Evolutionary conservation across 139 green algal genomes (phyloP).

Genomic region (Picochlorum sp.): DNA sequence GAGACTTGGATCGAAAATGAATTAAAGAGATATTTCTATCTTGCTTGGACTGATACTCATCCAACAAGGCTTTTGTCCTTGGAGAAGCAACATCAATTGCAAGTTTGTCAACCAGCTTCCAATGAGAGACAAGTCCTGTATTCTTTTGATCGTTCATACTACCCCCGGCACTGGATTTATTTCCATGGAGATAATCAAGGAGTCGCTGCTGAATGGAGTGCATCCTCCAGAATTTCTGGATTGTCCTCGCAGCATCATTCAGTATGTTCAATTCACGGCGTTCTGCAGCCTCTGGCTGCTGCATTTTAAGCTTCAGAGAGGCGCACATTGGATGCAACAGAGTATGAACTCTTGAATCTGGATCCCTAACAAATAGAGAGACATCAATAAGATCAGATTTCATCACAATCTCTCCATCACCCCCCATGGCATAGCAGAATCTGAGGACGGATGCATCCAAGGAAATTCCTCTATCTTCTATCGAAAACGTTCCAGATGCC

Average conservation of each 20-base stretch:
- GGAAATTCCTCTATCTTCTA: slow-evolving; percentile 50
- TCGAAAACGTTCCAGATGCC: slow-evolving; percentile 1
- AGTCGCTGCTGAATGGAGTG: not conserved
- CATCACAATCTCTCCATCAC: slow-evolving; percentile 50
- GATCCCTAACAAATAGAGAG: slow-evolving; percentile 58
- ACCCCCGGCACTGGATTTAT: not conserved
- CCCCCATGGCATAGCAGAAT: slow-evolving; percentile 44
- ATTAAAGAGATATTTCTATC: slow-evolving; percentile 15
- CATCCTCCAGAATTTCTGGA: slow-evolving; percentile 36
- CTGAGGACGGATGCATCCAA: slow-evolving; percentile 40
- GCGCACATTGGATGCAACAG: slow-evolving; percentile 49
- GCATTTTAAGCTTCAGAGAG: not conserved
- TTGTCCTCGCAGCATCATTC: slow-evolving; percentile 13
- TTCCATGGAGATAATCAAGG: not conserved
- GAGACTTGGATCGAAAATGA: slow-evolving; percentile 7
- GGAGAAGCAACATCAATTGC: slow-evolving; percentile 32
- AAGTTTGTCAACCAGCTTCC: slow-evolving; percentile 36
- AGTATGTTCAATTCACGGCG: slow-evolving; percentile 14
- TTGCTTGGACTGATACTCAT: slow-evolving; percentile 21
- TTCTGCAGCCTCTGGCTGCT: slow-evolving; percentile 24
- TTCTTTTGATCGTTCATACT: slow-evolving; percentile 1
- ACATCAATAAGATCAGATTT: slow-evolving; percentile 50
- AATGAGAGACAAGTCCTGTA: slow-evolving; percentile 4
- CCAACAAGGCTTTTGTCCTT: slow-evolving; percentile 24
- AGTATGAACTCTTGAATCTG: slow-evolving; percentile 40